A percentile compares a stretch with the other conserved stretches of the same genome.
Conservation (phyloP, 768 basidiomycete genomes). For the Imleria badia region DNA sequence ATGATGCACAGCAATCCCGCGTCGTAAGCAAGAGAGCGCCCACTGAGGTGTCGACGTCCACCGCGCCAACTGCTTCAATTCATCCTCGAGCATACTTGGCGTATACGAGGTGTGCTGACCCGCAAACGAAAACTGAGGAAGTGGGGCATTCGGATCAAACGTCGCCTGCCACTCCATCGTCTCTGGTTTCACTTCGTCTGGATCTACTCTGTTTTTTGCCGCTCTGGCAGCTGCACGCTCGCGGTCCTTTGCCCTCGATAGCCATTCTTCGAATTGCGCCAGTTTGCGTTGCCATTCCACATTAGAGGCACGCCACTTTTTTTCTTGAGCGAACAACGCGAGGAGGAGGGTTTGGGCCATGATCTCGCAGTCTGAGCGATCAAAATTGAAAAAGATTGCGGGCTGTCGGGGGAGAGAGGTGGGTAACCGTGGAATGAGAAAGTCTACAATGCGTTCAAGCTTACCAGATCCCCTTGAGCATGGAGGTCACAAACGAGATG, state of each 20-base stretch:
- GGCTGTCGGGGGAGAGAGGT: conserved; percentile 41
- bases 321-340: conserved; percentile 44
- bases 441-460: conserved; percentile 10
- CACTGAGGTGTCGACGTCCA: conserved; percentile 39
- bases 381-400: conserved; percentile 68
- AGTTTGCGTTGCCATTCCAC: conserved; percentile 52
- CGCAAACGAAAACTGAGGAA: conserved; percentile 60
- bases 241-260: conserved; percentile 45
- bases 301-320: conserved; percentile 45
- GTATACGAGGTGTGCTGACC: conserved; percentile 43
- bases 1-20: conserved; percentile 72
- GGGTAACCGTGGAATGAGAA: neutral
- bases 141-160: conserved; percentile 60
- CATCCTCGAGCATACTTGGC: conserved; percentile 47
- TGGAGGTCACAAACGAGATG: conserved; percentile 59
- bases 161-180: conserved; percentile 45
- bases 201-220: conserved; percentile 39
- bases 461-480: conserved; percentile 50
- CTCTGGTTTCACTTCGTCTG: conserved; percentile 23
- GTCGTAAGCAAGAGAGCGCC: conserved; percentile 46
- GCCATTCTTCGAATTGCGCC: conserved; percentile 51
- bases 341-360: conserved; percentile 42
- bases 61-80: conserved; percentile 39
- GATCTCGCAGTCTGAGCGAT: conserved; percentile 57
- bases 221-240: conserved; percentile 42